These are phyloP conservation scores for Fraxinus dipetala DNA, from an alignment of 305 asterid genomes.

Conservation along the genomic window DNA sequence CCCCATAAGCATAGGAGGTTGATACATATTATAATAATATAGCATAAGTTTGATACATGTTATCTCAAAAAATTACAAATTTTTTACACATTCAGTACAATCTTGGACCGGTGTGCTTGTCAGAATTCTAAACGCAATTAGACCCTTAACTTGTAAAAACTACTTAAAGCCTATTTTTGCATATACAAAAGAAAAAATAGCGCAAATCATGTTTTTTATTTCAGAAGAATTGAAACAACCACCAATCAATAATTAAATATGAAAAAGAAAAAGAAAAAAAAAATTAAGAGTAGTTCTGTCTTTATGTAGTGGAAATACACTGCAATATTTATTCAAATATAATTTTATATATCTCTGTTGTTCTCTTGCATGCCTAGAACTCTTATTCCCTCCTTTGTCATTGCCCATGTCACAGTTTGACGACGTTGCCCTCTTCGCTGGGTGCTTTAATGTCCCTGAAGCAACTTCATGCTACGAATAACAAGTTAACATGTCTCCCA, in stretches of 20 bases:
- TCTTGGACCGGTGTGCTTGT: background rate
- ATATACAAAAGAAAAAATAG: background rate
- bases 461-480: conserved; percentile 61
- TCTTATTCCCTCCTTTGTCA: conserved; percentile 4
- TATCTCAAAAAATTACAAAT: background rate
- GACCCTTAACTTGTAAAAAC: background rate
- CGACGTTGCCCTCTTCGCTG: conserved; percentile 53
- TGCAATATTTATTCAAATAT: background rate
- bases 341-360: background rate
- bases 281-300: background rate
- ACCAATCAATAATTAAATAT: background rate
- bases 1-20: background rate
- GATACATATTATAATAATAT: background rate
- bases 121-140: background rate
- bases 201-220: background rate
- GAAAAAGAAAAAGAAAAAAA: background rate
- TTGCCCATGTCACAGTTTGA: conserved; percentile 50
- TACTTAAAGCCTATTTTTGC: background rate
- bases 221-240: background rate
- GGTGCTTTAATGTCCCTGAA: conserved; percentile 67
- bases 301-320: background rate
- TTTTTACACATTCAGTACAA: background rate
- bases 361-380: conserved; percentile 15
- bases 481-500: conserved; percentile 62
- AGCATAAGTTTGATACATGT: background rate